phyloP scores from a whole-genome alignment of 1,284 basidiomycete genomes.

The Melampsora larici-populina region DNA sequence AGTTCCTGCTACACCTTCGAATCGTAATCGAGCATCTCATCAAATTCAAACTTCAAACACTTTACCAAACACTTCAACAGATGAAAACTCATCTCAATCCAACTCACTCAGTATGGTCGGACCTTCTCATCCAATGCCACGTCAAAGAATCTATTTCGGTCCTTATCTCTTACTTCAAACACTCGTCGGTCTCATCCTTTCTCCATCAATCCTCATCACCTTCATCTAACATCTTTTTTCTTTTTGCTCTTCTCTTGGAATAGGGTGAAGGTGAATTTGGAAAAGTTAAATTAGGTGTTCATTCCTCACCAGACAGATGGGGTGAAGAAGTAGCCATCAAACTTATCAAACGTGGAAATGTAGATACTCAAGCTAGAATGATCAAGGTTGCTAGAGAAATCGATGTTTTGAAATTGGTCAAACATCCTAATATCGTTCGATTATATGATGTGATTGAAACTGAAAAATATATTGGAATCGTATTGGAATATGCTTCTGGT shows the following conservation, averaged over 20 bases:
- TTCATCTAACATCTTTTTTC: not conserved
- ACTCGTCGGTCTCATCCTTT: slow-evolving; percentile 57
- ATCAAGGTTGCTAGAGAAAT: slow-evolving; percentile 97
- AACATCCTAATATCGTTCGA: slow-evolving; percentile 97
- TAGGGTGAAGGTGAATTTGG: slow-evolving; percentile 92
- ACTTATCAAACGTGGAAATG: slow-evolving; percentile 86
- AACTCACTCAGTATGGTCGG: slow-evolving; percentile 26
- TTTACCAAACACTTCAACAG: not conserved
- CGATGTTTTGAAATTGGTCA: slow-evolving; percentile 88
- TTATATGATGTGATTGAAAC: slow-evolving; percentile 99
- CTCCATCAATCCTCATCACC: not conserved
- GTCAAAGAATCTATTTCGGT: slow-evolving; percentile 85
- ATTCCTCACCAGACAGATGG: slow-evolving; percentile 66
- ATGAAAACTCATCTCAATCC: not conserved
- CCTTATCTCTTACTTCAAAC: slow-evolving; percentile 93
- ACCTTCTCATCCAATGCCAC: slow-evolving; percentile 47
- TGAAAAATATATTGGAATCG: slow-evolving; percentile 99
- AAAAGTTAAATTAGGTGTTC: slow-evolving; percentile 96
- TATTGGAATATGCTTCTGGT: slow-evolving; percentile 91
- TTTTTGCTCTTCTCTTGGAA: not conserved
- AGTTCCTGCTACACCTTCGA: slow-evolving; percentile 14
- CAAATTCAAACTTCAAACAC: slow-evolving; percentile 11
- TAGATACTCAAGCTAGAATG: slow-evolving; percentile 81
- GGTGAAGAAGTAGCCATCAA: slow-evolving; percentile 99
- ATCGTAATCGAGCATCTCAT: slow-evolving; percentile 26